A percentile compares a stretch with the other conserved stretches of the same genome.
phyloP scores from a whole-genome alignment of 768 basidiomycete species.

The Agaricus subrufescens region DNA sequence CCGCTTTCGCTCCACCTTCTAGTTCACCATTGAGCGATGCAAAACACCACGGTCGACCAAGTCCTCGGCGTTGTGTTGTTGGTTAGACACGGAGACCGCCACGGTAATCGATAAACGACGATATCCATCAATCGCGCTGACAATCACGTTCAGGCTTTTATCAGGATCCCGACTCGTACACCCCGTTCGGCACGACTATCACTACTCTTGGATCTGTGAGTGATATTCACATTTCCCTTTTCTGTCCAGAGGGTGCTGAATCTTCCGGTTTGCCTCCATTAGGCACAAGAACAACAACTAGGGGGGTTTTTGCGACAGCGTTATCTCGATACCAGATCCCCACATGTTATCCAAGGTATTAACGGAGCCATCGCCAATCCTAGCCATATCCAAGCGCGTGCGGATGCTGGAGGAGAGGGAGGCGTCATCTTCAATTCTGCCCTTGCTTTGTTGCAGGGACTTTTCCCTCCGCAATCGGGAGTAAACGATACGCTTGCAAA shows the following conservation, averaged over 20 bases:
- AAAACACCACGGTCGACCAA: conserved; percentile 17
- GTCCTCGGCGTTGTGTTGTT: conserved; percentile 55
- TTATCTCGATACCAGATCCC: conserved; percentile 51
- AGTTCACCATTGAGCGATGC: neutral
- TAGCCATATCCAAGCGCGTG: conserved; percentile 40
- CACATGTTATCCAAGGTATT: conserved; percentile 46
- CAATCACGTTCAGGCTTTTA: conserved; percentile 45
- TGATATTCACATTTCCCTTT: conserved; percentile 10
- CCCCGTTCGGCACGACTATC: conserved; percentile 50
- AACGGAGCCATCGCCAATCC: conserved; percentile 30
- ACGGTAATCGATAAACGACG: conserved; percentile 22
- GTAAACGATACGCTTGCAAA: conserved; percentile 62
- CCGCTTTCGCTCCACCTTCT: neutral
- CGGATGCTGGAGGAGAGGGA: conserved; percentile 68
- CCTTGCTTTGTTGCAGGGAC: conserved; percentile 62
- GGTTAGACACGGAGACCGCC: conserved; percentile 56
- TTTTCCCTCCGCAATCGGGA: conserved; percentile 47
- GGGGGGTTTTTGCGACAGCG: conserved; percentile 46
- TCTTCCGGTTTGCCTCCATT: neutral
- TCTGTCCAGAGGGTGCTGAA: neutral
- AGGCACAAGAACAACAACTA: conserved; percentile 57
- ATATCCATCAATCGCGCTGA: neutral
- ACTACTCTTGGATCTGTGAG: conserved; percentile 66
- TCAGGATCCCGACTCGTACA: conserved; percentile 55
- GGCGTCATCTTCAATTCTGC: conserved; percentile 66